These are phyloP conservation scores for Eucalyptus dawsonii DNA, from an alignment of 345 rosid genomes.

Conservation along the genomic window DNA sequence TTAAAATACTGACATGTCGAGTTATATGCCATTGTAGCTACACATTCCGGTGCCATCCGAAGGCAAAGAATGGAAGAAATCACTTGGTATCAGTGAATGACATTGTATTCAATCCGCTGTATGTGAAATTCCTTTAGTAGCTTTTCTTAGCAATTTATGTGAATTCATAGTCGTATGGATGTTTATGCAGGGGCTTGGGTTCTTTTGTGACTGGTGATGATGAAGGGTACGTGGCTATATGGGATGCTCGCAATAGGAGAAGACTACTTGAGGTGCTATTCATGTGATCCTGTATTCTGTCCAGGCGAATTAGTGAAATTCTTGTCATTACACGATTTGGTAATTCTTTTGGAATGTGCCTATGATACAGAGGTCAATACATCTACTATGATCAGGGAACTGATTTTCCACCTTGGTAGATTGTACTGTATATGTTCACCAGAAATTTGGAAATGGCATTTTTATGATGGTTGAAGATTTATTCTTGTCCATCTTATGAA, in stretches of 20 bases:
- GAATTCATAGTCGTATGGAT: neutral
- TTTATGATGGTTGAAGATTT: neutral
- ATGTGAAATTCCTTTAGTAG: constrained; percentile 9
- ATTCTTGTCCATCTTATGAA: neutral
- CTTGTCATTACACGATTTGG: neutral
- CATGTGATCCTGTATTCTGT: neutral
- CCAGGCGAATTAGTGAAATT: neutral
- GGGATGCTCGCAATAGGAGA: constrained; percentile 64
- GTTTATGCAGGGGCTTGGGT: constrained; percentile 31
- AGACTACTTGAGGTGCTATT: constrained; percentile 55
- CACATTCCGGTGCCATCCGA: constrained; percentile 69
- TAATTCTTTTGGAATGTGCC: neutral
- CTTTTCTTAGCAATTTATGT: neutral
- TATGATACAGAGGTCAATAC: neutral
- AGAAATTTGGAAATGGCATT: neutral
- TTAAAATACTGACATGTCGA: neutral
- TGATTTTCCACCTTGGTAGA: neutral
- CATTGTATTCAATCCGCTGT: constrained; percentile 53
- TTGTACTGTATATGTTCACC: neutral
- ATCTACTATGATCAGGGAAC: neutral
- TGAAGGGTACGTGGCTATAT: constrained; percentile 51
- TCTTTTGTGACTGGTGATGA: constrained; percentile 69
- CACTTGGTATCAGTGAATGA: constrained; percentile 56
- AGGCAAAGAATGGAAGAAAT: constrained; percentile 40
- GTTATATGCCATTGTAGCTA: constrained; percentile 28